phyloP scores from a whole-genome alignment of 495 filamentous ascomycete species.

The Articulospora tetracladia region DNA sequence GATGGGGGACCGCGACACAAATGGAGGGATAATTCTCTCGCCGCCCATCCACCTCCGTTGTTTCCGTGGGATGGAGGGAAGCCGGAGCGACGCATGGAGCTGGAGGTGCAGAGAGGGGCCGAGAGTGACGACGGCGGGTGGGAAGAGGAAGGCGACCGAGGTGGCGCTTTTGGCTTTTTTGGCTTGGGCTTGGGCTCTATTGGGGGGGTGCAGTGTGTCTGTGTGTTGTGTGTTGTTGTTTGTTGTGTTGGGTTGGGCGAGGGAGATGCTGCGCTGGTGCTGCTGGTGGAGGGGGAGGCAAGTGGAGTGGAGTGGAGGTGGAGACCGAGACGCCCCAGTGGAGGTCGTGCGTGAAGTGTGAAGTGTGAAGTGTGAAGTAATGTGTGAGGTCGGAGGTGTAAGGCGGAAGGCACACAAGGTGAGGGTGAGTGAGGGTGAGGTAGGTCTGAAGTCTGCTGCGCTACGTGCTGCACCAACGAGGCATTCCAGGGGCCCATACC shows the following conservation, averaged over 20 bases:
- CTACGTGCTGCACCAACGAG: too few species aligned
- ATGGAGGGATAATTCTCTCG: neutral
- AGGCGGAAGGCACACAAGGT: too few species aligned
- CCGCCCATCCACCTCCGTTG: neutral
- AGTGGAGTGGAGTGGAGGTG: neutral
- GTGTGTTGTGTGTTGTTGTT: neutral
- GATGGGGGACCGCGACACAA: too few species aligned
- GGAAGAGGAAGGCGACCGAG: neutral
- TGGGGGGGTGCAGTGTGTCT: neutral
- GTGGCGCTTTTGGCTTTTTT: neutral
- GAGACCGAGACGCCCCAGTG: neutral
- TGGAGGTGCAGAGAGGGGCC: neutral
- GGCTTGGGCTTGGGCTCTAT: neutral
- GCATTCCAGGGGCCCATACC: too few species aligned
- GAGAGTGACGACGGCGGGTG: neutral
- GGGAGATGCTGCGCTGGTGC: too few species aligned
- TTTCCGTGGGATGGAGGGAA: neutral
- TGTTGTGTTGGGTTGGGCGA: neutral
- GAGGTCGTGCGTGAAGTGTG: neutral
- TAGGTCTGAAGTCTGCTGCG: too few species aligned
- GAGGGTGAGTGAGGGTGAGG: neutral
- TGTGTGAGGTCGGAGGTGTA: neutral
- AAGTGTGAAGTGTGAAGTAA: neutral
- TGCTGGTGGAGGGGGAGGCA: neutral
- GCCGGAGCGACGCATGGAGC: constrained; percentile 3